Base-by-base conservation (phyloP, 768 basidiomycete species). In the Leccinum broughii region DNA sequence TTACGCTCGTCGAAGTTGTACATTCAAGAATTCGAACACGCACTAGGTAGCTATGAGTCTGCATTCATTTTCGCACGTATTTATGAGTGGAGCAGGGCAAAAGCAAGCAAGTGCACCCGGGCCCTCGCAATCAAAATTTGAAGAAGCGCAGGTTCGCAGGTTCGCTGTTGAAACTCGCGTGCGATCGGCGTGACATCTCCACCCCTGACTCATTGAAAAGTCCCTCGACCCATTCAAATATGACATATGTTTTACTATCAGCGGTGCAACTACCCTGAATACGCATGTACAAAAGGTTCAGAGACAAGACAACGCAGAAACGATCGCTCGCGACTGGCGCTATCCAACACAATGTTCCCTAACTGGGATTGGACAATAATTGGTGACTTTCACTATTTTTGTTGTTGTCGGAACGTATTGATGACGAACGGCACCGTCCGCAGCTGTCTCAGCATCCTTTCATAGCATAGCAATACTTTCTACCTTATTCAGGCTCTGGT, bases 401-500 rank as follows among this genome's bases (percentile, higher is more conserved):
- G 30, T 30, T 30, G 30, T 9, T 6, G 34, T 15, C 8, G 7
- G 17, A 11, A 46, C 28, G 5, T 14, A 20, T 58, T 55, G 51
- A 56, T 41, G 37, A 57, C 13, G n/a, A 61, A 66, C 57, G 11
- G 7, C 15, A 8, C 17, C 14, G 13, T 30, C 22, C 22, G 1
- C 44, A 69, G 71, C 50, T 14, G 24, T 62, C 22, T 60, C 66
- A 4, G 53, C 20, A 9, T 62, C 63, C 35, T 64, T 70, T 46
- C 71, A 72, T 26, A 11, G 64, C 5, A 51, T 62, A 14, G 66
- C 71, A 5, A 63, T 72, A 55, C 28, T 62, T n/a, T 58, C 48
- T 2, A 69, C 69, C 11, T 10, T 67, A 32, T 71, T 73, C 46
- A 61, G 70, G 41, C 57, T 69, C 41, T 64, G 62, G 57, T 73